Conservation (phyloP, 2,329 filamentous ascomycete species). For the Colletotrichum noveboracense region DNA sequence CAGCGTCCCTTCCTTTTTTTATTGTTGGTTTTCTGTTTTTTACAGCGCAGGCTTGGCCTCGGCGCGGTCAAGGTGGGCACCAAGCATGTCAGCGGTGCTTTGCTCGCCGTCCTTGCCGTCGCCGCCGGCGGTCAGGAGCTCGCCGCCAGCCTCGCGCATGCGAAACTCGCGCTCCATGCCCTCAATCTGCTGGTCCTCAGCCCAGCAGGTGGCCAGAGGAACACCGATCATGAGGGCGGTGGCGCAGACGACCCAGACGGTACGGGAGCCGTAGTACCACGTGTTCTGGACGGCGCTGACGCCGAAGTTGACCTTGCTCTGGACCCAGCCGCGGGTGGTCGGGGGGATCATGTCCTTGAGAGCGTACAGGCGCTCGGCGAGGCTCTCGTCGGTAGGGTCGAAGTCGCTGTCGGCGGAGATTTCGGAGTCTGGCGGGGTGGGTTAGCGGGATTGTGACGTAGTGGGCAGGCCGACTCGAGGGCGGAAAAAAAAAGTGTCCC, state of each 20-base stretch:
- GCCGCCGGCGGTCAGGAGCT: conserved; percentile 61
- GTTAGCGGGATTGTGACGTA: conserved; percentile 10
- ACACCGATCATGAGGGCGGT: conserved; percentile 89
- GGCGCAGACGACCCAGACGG: conserved; percentile 89
- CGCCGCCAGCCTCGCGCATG: conserved; percentile 90
- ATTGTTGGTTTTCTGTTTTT: conserved; percentile 25
- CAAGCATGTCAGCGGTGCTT: conserved; percentile 53
- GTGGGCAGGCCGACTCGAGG: background rate
- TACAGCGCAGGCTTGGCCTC: conserved; percentile 58
- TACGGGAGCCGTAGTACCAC: conserved; percentile 76
- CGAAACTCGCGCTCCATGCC: conserved; percentile 98
- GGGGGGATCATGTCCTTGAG: conserved; percentile 80
- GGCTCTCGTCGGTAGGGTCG: conserved; percentile 61
- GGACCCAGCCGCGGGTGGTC: conserved; percentile 71
- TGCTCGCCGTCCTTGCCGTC: conserved; percentile 30
- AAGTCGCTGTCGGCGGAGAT: conserved; percentile 82
- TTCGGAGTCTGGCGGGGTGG: conserved; percentile 67
- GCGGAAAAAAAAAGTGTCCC: background rate
- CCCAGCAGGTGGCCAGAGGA: conserved; percentile 89
- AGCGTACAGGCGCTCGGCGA: conserved; percentile 74
- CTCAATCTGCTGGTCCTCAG: conserved; percentile 94
- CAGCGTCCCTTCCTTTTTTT: background rate
- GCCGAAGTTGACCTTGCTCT: conserved; percentile 61
- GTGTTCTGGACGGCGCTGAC: conserved; percentile 55
- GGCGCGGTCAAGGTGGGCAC: conserved; percentile 51